Percentiles rank a stretch among this genome's conserved stretches.
Conservation (phyloP, 78 protist species). For the Dictyostelium purpureum region DNA sequence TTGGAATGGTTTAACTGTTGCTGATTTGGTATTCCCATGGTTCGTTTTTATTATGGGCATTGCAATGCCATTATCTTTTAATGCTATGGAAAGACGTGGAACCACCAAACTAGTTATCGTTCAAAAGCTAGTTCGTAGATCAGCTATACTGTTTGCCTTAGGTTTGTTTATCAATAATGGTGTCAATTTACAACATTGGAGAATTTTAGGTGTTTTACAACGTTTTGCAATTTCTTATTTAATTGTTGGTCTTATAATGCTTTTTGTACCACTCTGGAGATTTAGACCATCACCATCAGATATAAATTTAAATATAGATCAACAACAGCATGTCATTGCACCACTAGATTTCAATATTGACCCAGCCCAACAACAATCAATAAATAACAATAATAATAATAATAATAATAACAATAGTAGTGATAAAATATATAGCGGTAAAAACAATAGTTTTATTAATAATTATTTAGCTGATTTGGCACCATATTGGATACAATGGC, state of each 20-base stretch:
- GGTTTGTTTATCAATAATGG: slow-evolving; percentile 83
- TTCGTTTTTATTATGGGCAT: slow-evolving; percentile 88
- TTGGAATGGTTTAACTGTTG: slow-evolving; percentile 91
- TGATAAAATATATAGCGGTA: neutral
- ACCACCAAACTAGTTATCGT: slow-evolving; percentile 12
- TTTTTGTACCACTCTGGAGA: slow-evolving; percentile 59
- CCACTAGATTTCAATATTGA: neutral
- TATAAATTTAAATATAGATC: neutral
- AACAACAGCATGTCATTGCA: neutral
- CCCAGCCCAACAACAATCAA: neutral
- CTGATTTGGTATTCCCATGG: slow-evolving; percentile 93
- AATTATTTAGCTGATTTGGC: slow-evolving; percentile 45
- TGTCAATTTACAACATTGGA: slow-evolving; percentile 37
- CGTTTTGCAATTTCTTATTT: slow-evolving; percentile 82
- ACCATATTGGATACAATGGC: slow-evolving; percentile 71
- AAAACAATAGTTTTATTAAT: neutral
- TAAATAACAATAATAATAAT: neutral
- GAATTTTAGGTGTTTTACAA: slow-evolving; percentile 89
- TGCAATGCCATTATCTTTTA: slow-evolving; percentile 83
- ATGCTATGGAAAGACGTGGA: slow-evolving; percentile 56
- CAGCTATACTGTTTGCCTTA: slow-evolving; percentile 56
- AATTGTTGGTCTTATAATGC: slow-evolving; percentile 44
- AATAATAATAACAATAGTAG: neutral
- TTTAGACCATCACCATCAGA: no score
- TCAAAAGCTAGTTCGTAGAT: slow-evolving; percentile 37